Conservation (phyloP, 148 eudicot genomes). For the Chenopodium album region DNA sequence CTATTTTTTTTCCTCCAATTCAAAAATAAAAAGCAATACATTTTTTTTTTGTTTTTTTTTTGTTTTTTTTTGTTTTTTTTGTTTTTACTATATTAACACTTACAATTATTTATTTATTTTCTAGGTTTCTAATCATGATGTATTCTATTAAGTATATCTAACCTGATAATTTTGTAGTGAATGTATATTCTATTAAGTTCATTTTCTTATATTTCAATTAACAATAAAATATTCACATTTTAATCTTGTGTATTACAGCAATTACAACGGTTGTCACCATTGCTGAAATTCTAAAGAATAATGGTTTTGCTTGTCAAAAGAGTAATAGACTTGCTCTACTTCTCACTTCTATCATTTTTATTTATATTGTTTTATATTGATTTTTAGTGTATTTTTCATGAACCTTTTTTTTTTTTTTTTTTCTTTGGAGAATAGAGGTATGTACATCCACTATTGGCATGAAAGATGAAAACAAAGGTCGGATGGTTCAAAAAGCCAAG, state of each 20-base stretch:
- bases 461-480: constrained; percentile 73
- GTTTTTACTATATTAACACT: too few species aligned
- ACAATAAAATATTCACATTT: neutral
- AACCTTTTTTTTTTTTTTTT: neutral
- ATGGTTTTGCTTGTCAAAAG: constrained; percentile 77
- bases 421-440: constrained; percentile 38
- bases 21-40: too few species aligned
- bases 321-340: constrained; percentile 35
- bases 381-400: neutral
- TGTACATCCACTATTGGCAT: constrained; percentile 66
- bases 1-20: neutral
- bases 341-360: neutral
- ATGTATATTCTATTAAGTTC: neutral
- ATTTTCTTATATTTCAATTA: neutral
- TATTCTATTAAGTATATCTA: neutral
- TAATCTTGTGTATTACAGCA: constrained; percentile 38
- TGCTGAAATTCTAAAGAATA: constrained; percentile 80
- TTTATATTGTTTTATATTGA: neutral
- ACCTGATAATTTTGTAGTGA: neutral
- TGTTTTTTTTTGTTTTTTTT: too few species aligned
- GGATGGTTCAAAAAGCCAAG: constrained; percentile 75
- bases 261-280: constrained; percentile 80
- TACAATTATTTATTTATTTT: too few species aligned
- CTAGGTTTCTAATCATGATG: too few species aligned
- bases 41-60: too few species aligned